A percentile compares a stretch with the other conserved stretches of the same genome.
phyloP scores from a whole-genome alignment of 1,284 basidiomycete species.

The Rhodotorula sp. region DNA sequence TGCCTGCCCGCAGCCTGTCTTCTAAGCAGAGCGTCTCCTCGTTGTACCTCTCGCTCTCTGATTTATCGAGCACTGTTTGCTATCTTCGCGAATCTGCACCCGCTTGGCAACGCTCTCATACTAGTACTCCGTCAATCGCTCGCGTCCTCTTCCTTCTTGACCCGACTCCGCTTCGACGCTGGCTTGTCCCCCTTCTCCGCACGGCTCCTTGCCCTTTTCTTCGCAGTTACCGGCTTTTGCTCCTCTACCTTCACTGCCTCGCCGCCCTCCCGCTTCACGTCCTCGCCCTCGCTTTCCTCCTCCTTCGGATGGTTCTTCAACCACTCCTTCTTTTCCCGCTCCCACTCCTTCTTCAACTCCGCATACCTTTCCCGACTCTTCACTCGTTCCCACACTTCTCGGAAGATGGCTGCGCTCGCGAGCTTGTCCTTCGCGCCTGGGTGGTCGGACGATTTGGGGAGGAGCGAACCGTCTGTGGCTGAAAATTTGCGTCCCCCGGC shows the following conservation, averaged over 20 bases:
- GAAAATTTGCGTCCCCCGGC: slow-evolving; percentile 29
- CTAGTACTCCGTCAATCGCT: too few relatives aligned
- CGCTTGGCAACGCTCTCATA: too few relatives aligned
- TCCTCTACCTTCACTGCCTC: too few relatives aligned
- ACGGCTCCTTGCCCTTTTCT: neutral
- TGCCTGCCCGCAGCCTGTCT: slow-evolving; percentile 31
- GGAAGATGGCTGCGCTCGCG: slow-evolving; percentile 19
- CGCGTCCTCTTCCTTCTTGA: neutral
- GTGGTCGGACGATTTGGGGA: slow-evolving; percentile 13
- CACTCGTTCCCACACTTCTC: slow-evolving; percentile 18
- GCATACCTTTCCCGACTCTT: slow-evolving; percentile 11
- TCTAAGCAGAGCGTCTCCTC: slow-evolving; percentile 6
- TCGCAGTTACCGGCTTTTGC: neutral
- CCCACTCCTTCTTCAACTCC: slow-evolving; percentile 14
- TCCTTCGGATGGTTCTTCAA: slow-evolving; percentile 1
- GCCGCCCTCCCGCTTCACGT: neutral
- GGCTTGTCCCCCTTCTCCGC: neutral
- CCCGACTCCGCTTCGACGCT: neutral
- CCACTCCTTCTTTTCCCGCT: slow-evolving; percentile 18
- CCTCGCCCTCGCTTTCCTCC: neutral
- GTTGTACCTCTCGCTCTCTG: neutral
- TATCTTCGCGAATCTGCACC: too few relatives aligned
- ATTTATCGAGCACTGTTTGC: neutral
- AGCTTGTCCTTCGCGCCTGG: slow-evolving; percentile 15
- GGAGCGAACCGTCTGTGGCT: slow-evolving; percentile 1